These are phyloP conservation scores for Didymellaceae sp. DNA, from an alignment of 2,329 filamentous ascomycete genomes.

Conservation along the genomic window DNA sequence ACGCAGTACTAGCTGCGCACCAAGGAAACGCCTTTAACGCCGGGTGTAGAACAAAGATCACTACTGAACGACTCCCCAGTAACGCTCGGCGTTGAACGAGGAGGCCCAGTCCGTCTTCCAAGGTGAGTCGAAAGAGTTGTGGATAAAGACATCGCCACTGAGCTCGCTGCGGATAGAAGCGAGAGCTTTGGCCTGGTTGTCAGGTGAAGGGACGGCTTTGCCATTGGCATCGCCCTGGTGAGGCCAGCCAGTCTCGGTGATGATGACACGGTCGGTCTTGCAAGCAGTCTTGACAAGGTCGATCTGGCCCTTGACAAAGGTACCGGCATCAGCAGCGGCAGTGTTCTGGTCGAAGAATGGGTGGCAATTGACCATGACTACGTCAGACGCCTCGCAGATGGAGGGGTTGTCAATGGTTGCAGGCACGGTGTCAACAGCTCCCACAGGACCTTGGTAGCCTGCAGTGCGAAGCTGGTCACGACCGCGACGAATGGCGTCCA, in stretches of 20 bases:
- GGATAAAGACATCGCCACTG: slow-evolving; percentile 68
- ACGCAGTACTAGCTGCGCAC: slow-evolving; percentile 20
- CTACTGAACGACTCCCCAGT: slow-evolving; percentile 65
- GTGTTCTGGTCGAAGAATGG: slow-evolving; percentile 78
- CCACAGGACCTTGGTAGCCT: slow-evolving; percentile 75
- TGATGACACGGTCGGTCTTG: slow-evolving; percentile 66
- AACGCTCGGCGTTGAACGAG: slow-evolving; percentile 76
- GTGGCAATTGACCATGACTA: slow-evolving; percentile 82
- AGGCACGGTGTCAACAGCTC: slow-evolving; percentile 80
- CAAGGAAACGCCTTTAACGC: slow-evolving; percentile 4
- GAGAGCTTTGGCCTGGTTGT: slow-evolving; percentile 72
- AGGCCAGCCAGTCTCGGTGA: slow-evolving; percentile 89
- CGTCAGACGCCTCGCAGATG: slow-evolving; percentile 76
- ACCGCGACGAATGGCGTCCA: slow-evolving; percentile 64
- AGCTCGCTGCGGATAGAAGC: slow-evolving; percentile 68
- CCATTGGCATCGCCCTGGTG: slow-evolving; percentile 70
- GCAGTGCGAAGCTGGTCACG: slow-evolving; percentile 63
- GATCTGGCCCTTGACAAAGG: slow-evolving; percentile 67
- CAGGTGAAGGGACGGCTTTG: slow-evolving; percentile 69
- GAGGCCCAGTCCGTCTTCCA: slow-evolving; percentile 73
- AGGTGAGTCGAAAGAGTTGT: slow-evolving; percentile 78
- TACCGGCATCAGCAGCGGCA: slow-evolving; percentile 66
- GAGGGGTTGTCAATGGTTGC: slow-evolving; percentile 70
- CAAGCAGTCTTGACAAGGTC: slow-evolving; percentile 57
- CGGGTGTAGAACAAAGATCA: not conserved